Base-by-base conservation (phyloP, 148 eudicot species). In the Heliamphora exappendiculata region DNA sequence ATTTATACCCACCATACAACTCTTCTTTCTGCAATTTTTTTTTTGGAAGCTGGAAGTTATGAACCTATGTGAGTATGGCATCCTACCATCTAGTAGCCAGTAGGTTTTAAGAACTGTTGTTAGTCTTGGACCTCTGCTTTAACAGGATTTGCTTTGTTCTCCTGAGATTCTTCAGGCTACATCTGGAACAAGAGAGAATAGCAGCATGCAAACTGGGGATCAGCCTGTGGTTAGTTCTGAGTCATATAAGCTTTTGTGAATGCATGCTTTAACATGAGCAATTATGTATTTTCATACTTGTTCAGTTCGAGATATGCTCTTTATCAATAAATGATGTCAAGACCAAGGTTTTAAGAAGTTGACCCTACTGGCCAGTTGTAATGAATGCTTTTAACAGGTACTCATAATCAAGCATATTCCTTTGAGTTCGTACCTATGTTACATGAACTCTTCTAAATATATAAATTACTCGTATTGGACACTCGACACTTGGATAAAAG, bases 201-300 rank as follows among this genome's bases (percentile, higher is more conserved):
- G 60, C 77, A 62, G 63, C 64, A 24, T 77, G 7, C 89, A 88
- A 33, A 59, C 83, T 44, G 91, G 89, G 57, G 88, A 90, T 84
- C 85, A 81, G 59, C 75, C 91, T 82, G 91, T 57, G 97, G 96
- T 91, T 74, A 88, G 91, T 86, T 62, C 29, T 76, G 20, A 41
- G 53, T 19, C 33, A n/a, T n/a, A 51, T 65, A 34, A 20, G 55
- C 62, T 72, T 55, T 39, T 58, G 42, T 74, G 17, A n/a, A 28
- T 54, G 68, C 22, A 73, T 36, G 33, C 14, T 33, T 24, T 58
- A 14, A 29, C 60, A 59, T 26, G 50, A 19, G 50, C 24, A 39
- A n/a, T n/a, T 8, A 58, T 22, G 37, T 45, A 14, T 31, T 69
- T 44, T 1, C 55, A 24, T 74, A 4, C 54, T 41, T 31, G 26